Base-by-base conservation (phyloP, 441 rosid genomes). In the Biscutella laevigata region DNA sequence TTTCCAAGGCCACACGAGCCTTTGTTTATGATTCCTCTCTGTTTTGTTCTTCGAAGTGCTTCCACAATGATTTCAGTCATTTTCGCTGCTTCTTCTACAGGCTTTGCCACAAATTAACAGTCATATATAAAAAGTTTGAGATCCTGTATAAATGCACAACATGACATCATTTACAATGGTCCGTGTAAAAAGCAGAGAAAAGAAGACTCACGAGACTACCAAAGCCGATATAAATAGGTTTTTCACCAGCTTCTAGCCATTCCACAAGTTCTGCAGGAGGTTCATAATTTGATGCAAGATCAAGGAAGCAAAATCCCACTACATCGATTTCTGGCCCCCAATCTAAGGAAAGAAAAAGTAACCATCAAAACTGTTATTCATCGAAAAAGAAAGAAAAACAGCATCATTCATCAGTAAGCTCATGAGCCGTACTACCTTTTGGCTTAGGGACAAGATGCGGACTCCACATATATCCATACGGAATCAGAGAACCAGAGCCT, bases 1-100 rank as follows among this genome's bases (percentile, higher is more conserved):
- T 81, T 63, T 67, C 98, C 98, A 66, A 90, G 87, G 63, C 98
- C 98, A 66, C 98, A 95, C 96, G 96, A 90, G 45, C 98, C 98
- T 77, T 83, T 87, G 69, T 87, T 90, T 55, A 90, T 87, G 74
- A 90, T 84, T 69, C 96, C 98, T 77, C 98, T 79, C 74, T 90
- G 96, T 70, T 77, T 87, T 19, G 96, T 90, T 72, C 64, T 67
- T 56, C 77, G 83, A 67, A 90, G 68, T 44, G 92, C 96, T 55
- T 84, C 77, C 37, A 90, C 88, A 41, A 87, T 90, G 60, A 80
- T 72, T 61, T 81, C 86, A 42, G 94, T 90, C 96, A 90, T 87
- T 64, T 78, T 84, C 65, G 77, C 80, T 34, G 98, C 96, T 63
- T 80, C 95, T 84, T 84, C 73, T 34, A 90, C 90, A 71, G 98